phyloP scores from a whole-genome alignment of 2,329 filamentous ascomycete genomes.

The Alternaria sp. region DNA sequence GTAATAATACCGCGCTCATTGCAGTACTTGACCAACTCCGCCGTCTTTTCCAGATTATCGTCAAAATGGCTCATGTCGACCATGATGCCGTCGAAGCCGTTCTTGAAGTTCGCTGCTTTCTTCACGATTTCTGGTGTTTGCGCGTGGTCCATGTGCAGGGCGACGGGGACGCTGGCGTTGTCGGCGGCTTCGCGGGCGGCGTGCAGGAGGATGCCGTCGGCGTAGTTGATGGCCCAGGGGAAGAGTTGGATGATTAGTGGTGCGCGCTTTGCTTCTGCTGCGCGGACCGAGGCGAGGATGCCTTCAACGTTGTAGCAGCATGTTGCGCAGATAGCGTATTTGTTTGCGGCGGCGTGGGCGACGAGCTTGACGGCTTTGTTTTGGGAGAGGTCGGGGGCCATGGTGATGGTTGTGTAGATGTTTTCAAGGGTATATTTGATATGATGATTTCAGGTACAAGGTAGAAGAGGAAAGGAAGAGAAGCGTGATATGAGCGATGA shows the following conservation, averaged over 20 bases:
- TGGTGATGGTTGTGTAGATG: conserved; percentile 23
- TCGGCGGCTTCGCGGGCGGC: conserved; percentile 53
- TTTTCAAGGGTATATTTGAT: background rate
- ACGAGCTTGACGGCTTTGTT: conserved; percentile 57
- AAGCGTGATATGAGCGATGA: background rate
- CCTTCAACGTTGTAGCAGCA: conserved; percentile 74
- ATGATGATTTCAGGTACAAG: background rate
- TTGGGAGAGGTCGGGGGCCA: conserved; percentile 59
- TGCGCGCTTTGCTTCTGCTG: conserved; percentile 70
- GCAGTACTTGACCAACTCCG: conserved; percentile 68
- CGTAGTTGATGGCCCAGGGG: conserved; percentile 75
- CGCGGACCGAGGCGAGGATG: conserved; percentile 71
- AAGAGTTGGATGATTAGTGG: conserved; percentile 77
- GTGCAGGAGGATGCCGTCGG: conserved; percentile 56
- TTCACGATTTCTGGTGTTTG: conserved; percentile 69
- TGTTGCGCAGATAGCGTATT: conserved; percentile 67
- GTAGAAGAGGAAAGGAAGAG: background rate
- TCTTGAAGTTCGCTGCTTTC: conserved; percentile 59
- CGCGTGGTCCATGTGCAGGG: conserved; percentile 71
- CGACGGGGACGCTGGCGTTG: conserved; percentile 60
- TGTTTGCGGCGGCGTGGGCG: conserved; percentile 61
- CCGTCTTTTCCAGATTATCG: conserved; percentile 71
- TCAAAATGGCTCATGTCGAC: conserved; percentile 77
- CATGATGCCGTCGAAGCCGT: conserved; percentile 46
- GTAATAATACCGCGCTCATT: conserved; percentile 70